Evolutionary conservation across 306 rosid genomes (phyloP).

Genomic region (barrel medic (Medicago truncatula)): DNA sequence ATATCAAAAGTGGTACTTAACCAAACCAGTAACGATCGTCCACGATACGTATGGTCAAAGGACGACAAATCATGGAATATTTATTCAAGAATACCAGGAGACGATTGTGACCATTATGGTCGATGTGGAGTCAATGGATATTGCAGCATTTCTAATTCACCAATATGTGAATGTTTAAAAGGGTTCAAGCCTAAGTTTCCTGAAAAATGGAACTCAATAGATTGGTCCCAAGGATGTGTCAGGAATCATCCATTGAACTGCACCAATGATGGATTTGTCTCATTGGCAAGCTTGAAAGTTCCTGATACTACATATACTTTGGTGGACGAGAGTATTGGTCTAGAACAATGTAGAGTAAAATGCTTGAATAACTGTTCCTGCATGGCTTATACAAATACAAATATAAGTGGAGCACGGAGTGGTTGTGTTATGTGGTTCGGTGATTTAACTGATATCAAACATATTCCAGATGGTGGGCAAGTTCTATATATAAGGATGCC

Average conservation of each 20-base stretch:
- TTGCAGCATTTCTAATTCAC: constrained; percentile 21
- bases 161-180: constrained; percentile 33
- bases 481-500: constrained; percentile 5
- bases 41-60: constrained; percentile 20
- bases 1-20: constrained; percentile 12
- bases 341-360: constrained; percentile 5
- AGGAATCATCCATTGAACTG: not conserved
- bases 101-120: constrained; percentile 1
- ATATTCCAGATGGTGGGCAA: not conserved
- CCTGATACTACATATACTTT: constrained; percentile 28
- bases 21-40: not conserved
- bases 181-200: constrained; percentile 32
- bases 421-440: constrained; percentile 47
- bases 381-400: constrained; percentile 42
- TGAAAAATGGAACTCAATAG: constrained; percentile 7
- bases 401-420: constrained; percentile 39
- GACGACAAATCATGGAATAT: not conserved
- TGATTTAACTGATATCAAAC: constrained; percentile 23
- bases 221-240: constrained; percentile 36
- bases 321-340: constrained; percentile 26
- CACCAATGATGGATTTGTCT: constrained; percentile 33
- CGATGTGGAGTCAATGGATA: constrained; percentile 31
- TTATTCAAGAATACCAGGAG: not conserved
- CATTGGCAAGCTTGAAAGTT: not conserved
- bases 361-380: constrained; percentile 40